Evolutionary conservation across 768 basidiomycete species (phyloP).

Genomic region (Dacryopinax primogenitus): DNA sequence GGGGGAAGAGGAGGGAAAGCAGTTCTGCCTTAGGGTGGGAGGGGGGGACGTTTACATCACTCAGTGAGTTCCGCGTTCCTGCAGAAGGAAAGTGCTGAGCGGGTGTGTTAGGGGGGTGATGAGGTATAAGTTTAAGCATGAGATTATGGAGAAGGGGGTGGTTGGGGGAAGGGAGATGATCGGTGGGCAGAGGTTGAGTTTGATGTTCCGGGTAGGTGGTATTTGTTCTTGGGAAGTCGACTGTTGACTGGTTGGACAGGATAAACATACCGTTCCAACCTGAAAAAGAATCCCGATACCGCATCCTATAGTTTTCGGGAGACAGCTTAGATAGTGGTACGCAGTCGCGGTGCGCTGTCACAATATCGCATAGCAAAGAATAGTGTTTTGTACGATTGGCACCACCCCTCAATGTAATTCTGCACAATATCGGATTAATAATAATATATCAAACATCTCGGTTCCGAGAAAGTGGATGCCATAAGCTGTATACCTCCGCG

Average conservation of each 20-base stretch:
- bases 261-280: background rate
- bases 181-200: slow-evolving; percentile 27
- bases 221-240: background rate
- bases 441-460: too few species aligned
- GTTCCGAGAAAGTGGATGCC: background rate
- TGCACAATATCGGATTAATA: too few species aligned
- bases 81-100: background rate
- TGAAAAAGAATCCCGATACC: too few species aligned
- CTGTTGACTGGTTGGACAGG: background rate
- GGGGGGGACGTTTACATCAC: slow-evolving; percentile 30
- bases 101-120: slow-evolving; percentile 23
- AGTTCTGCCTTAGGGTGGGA: slow-evolving; percentile 26
- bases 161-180: slow-evolving; percentile 21
- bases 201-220: slow-evolving; percentile 30
- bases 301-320: too few species aligned
- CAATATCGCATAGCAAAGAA: too few species aligned
- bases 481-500: background rate
- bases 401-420: too few species aligned
- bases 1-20: slow-evolving; percentile 12
- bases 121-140: slow-evolving; percentile 30
- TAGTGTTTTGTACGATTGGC: too few species aligned
- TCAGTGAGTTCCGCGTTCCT: slow-evolving; percentile 20
- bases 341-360: too few species aligned
- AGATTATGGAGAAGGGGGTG: slow-evolving; percentile 23
- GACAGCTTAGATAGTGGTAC: too few species aligned